These are phyloP conservation scores for Boletus eberwhitei DNA, from an alignment of 768 basidiomycete species.

Conservation along the genomic window DNA sequence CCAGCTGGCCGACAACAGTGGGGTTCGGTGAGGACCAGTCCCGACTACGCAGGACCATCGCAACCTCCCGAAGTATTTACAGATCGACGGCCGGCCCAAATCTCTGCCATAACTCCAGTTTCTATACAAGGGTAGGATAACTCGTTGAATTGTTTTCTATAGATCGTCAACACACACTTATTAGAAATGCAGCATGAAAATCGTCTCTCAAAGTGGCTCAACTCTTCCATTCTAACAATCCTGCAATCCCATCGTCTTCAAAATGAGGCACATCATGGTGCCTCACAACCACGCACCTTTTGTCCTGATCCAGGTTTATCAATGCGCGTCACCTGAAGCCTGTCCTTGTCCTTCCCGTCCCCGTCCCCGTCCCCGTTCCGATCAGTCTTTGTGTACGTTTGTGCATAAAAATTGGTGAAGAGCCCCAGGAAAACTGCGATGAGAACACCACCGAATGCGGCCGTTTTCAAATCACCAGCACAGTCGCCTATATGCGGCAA, in stretches of 20 bases:
- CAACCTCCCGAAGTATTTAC: too few species aligned
- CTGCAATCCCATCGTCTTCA: neutral
- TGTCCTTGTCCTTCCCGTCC: neutral
- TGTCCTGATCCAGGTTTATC: neutral
- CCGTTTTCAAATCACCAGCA: conserved; percentile 17
- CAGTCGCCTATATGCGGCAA: conserved; percentile 28
- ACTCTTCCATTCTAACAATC: neutral
- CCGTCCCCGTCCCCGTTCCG: neutral
- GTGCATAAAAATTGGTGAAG: conserved; percentile 25
- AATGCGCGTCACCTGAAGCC: neutral
- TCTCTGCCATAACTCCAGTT: too few species aligned
- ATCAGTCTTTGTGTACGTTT: conserved; percentile 17
- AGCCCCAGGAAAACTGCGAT: conserved; percentile 22
- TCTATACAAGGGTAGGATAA: too few species aligned
- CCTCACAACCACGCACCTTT: conserved; percentile 1
- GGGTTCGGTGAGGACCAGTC: neutral
- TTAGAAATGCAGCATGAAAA: neutral
- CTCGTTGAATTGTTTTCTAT: too few species aligned
- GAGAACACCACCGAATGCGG: conserved; percentile 15
- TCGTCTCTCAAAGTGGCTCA: neutral
- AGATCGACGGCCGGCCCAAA: too few species aligned
- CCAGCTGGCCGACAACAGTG: neutral
- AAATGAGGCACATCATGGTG: neutral
- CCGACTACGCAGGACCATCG: neutral
- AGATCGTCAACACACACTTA: neutral